Evolutionary conservation across 352 stramenopile species (phyloP).

Genomic region (Globisporangium radiosum): DNA sequence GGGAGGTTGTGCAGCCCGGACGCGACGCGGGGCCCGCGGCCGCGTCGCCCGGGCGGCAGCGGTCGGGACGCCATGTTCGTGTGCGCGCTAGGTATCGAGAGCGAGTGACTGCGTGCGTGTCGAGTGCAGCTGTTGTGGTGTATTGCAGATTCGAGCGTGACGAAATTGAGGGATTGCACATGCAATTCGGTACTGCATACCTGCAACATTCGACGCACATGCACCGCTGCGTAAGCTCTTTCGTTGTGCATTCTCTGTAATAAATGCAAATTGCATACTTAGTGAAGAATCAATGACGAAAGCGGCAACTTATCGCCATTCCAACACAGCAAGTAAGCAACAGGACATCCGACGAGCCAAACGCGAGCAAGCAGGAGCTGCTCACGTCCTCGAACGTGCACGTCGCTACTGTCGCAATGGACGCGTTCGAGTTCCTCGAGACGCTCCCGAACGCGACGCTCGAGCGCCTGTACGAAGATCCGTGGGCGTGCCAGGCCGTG

Average conservation of each 20-base stretch:
- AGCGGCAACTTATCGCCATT: not conserved
- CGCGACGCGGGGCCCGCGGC: slow-evolving; percentile 4
- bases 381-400: no score
- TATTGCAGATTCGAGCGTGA: not conserved
- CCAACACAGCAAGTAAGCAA: not conserved
- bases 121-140: no score
- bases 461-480: slow-evolving; percentile 76
- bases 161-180: not conserved
- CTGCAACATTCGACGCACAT: not conserved
- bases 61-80: slow-evolving; percentile 12
- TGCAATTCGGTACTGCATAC: not conserved
- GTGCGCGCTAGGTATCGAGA: not conserved
- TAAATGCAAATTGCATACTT: not conserved
- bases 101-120: no score
- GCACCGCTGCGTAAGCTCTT: not conserved
- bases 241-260: no score
- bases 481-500: slow-evolving; percentile 86
- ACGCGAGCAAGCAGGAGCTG: no score
- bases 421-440: slow-evolving; percentile 85
- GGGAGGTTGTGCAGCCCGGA: slow-evolving; percentile 14
- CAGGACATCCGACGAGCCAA: not conserved
- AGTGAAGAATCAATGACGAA: not conserved
- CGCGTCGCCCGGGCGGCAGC: slow-evolving; percentile 13
- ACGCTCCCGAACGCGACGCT: slow-evolving; percentile 68
- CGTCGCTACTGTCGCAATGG: slow-evolving; percentile 26